Evolutionary conservation across 2,329 filamentous ascomycete genomes (phyloP), one percentile per base, ranked within the genome.

Genomic region (Delphinella strobiligena): DNA sequence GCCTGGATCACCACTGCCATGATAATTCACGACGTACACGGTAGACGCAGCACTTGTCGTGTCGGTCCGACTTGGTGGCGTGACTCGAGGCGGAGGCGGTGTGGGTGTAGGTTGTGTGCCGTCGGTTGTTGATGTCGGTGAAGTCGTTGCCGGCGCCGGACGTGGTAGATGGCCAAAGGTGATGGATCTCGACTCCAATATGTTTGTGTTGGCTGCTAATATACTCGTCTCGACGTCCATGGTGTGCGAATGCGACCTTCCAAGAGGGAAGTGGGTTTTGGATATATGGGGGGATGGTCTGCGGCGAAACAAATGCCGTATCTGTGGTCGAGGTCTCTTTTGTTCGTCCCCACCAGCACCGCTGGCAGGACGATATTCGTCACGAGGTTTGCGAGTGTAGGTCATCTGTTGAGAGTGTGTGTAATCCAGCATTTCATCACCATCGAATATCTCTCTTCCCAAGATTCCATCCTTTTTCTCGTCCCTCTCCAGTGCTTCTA

Each of bases 401-500:
- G 65, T 64, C 30, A 71, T 62, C 44, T 77, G 73, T 40, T 75
- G 67, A 2, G 71, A 73, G 4, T 74, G 70, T 3, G 70, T 76
- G 33, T 73, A 66, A 39, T 89, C 83, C 29, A 93, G 68, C 80
- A 91, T 93, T 55, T 94, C 88, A 52, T 95, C 88, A 3, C 87
- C 88, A 50, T 95, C 88, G 53, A 93, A 94, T 0, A 95, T 78
- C 54, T 95, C 88, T 47, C 88, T 71, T 3, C 88, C 88, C 1
- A 95, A 64, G 40, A 95, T 93, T 1, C 88, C 88, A 51, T 93
- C 87, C 61, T 93, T 93, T 61, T 88, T 86, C 58, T 94, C 87
- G 58, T 94, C 87, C 49, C 88, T 76, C 63, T 95, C 88, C 45
- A 94, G 61, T 0, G 87, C 85, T 58, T 95, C 88, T 36, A 95